phyloP scores from a whole-genome alignment of 2,329 filamentous ascomycete species.

The Remersonia thermophila region DNA sequence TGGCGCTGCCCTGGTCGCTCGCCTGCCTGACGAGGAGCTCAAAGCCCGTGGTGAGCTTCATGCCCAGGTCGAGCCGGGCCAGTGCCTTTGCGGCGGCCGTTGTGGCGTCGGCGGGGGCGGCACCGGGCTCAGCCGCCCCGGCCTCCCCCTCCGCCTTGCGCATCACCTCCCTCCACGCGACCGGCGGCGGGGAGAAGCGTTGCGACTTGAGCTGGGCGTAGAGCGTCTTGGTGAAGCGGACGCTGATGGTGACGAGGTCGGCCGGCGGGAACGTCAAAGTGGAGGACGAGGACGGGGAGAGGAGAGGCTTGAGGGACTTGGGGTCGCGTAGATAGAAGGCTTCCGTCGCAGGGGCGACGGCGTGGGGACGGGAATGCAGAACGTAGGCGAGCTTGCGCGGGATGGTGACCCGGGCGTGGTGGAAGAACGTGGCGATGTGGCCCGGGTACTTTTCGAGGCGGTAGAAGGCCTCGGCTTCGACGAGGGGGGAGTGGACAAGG shows the following conservation, averaged over 20 bases:
- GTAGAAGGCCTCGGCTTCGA: slow-evolving; percentile 87
- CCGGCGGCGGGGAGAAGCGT: slow-evolving; percentile 53
- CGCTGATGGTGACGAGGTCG: slow-evolving; percentile 68
- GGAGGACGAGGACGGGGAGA: slow-evolving; percentile 34
- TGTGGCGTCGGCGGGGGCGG: background rate
- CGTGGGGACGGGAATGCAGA: slow-evolving; percentile 60
- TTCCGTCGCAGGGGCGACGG: slow-evolving; percentile 74
- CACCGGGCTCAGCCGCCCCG: slow-evolving; percentile 1
- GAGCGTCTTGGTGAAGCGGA: slow-evolving; percentile 75
- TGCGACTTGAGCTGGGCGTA: slow-evolving; percentile 88
- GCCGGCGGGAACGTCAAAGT: slow-evolving; percentile 56
- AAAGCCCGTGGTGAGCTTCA: slow-evolving; percentile 83
- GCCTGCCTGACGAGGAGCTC: slow-evolving; percentile 69
- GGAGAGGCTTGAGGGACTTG: slow-evolving; percentile 56
- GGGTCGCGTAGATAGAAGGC: slow-evolving; percentile 87
- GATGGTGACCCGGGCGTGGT: slow-evolving; percentile 59
- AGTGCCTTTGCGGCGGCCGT: slow-evolving; percentile 17
- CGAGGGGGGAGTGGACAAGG: slow-evolving; percentile 57
- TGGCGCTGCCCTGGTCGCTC: slow-evolving; percentile 47
- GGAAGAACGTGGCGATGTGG: slow-evolving; percentile 62
- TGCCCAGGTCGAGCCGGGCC: slow-evolving; percentile 54
- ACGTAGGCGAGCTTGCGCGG: slow-evolving; percentile 74
- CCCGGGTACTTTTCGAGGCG: slow-evolving; percentile 71
- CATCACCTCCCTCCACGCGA: slow-evolving; percentile 33
- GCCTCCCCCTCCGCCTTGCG: slow-evolving; percentile 18